Conservation (phyloP, 176 grass and related monocot species). For the Eleusine coracana region DNA sequence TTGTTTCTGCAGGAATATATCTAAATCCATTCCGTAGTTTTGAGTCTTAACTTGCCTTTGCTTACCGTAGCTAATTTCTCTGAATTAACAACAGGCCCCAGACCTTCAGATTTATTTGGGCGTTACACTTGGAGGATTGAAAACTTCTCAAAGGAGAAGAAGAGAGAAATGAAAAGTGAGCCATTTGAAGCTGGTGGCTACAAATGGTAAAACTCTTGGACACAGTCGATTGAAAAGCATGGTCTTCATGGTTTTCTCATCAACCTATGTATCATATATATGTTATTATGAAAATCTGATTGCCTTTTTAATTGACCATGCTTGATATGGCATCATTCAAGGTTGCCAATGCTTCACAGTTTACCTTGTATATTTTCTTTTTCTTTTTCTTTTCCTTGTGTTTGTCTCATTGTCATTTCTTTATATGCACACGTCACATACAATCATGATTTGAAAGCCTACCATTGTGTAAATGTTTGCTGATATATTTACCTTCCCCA, state of each 20-base stretch:
- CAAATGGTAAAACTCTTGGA: slow-evolving; percentile 73
- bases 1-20: slow-evolving; percentile 19
- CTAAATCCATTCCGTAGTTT: slow-evolving; percentile 26
- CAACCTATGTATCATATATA: not conserved
- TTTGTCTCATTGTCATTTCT: slow-evolving; percentile 8
- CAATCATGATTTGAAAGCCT: not conserved
- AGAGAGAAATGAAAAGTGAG: slow-evolving; percentile 92
- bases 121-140: slow-evolving; percentile 91
- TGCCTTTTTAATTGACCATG: slow-evolving; percentile 11
- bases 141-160: slow-evolving; percentile 92
- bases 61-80: slow-evolving; percentile 22
- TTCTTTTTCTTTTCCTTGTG: not conserved
- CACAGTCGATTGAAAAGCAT: slow-evolving; percentile 14
- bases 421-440: not conserved
- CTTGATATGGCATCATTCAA: slow-evolving; percentile 5
- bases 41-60: not conserved
- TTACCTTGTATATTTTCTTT: not conserved
- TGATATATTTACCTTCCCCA: slow-evolving; percentile 8
- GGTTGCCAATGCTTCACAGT: not conserved
- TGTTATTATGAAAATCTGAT: not conserved
- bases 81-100: slow-evolving; percentile 55
- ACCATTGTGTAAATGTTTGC: not conserved
- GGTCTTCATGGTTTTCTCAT: slow-evolving; percentile 30
- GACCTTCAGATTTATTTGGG: slow-evolving; percentile 78
- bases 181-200: slow-evolving; percentile 97